These are phyloP conservation scores for Paxillus rubicundulus DNA, from an alignment of 768 basidiomycete species.

Conservation along the genomic window DNA sequence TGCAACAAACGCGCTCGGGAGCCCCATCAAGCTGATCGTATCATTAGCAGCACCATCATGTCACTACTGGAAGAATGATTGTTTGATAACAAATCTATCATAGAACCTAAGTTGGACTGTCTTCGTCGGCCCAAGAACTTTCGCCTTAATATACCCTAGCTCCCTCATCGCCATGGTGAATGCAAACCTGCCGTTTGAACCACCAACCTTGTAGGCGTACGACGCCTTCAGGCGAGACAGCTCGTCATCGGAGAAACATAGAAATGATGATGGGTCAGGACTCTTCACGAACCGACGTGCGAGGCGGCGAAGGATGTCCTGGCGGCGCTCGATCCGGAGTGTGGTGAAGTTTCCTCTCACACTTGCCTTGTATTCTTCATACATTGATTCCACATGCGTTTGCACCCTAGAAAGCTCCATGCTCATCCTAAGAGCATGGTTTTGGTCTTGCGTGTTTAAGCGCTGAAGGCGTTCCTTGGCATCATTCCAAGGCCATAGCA, in stretches of 20 bases:
- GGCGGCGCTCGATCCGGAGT: conserved; percentile 42
- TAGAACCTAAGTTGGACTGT: conserved; percentile 45
- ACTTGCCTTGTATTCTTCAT: conserved; percentile 26
- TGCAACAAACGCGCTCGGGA: conserved; percentile 41
- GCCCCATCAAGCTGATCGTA: conserved; percentile 6
- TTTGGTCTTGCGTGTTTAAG: conserved; percentile 9
- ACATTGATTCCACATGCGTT: conserved; percentile 40
- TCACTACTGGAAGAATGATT: conserved; percentile 10
- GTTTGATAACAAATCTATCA: conserved; percentile 34
- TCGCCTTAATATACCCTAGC: conserved; percentile 52
- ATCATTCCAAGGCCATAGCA: conserved; percentile 39
- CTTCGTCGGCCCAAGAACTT: conserved; percentile 39
- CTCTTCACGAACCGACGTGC: conserved; percentile 40
- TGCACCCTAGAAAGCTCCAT: conserved; percentile 38
- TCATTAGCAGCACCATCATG: background rate
- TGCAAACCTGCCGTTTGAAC: conserved; percentile 39
- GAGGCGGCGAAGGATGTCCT: conserved; percentile 44
- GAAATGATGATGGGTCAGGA: conserved; percentile 33
- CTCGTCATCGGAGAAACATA: conserved; percentile 19
- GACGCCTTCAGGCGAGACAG: conserved; percentile 46
- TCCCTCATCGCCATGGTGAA: conserved; percentile 56
- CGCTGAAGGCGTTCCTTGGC: conserved; percentile 24
- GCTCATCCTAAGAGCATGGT: conserved; percentile 17
- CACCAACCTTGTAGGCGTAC: conserved; percentile 46
- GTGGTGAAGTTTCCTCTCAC: conserved; percentile 34